Evolutionary conservation across 148 eudicot genomes (phyloP).

Genomic region (Heliamphora exappendiculata): DNA sequence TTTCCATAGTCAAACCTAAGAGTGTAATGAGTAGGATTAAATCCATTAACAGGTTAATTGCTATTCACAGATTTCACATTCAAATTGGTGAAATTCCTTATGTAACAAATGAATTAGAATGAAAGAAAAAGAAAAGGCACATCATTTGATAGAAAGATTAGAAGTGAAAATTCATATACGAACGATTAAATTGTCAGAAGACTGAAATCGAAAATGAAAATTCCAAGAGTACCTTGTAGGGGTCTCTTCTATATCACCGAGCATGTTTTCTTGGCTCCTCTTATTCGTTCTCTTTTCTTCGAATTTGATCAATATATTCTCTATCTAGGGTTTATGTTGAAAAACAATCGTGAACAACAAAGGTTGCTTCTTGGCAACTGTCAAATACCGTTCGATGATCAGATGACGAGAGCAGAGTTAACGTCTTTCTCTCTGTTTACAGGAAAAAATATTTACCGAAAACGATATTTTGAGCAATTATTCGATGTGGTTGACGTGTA

Average conservation of each 20-base stretch:
- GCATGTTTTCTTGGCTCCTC: slow-evolving; percentile 23
- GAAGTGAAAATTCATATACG: background rate
- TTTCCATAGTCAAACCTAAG: background rate
- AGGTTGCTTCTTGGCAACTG: background rate
- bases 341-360: background rate
- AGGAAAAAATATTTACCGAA: no score
- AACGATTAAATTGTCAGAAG: background rate
- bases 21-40: background rate
- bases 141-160: background rate
- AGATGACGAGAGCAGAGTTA: background rate
- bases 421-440: background rate
- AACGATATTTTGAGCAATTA: no score
- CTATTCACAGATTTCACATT: background rate
- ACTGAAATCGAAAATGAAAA: background rate
- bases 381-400: background rate
- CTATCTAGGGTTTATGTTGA: background rate
- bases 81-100: background rate
- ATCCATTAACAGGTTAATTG: background rate
- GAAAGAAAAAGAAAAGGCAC: no score
- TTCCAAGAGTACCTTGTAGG: slow-evolving; percentile 44
- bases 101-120: background rate
- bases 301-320: background rate
- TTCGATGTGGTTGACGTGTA: no score
- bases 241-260: slow-evolving; percentile 34
- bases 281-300: background rate